Base-by-base conservation (phyloP, 2,329 filamentous ascomycete species). In the Phialocephala subalpina region DNA sequence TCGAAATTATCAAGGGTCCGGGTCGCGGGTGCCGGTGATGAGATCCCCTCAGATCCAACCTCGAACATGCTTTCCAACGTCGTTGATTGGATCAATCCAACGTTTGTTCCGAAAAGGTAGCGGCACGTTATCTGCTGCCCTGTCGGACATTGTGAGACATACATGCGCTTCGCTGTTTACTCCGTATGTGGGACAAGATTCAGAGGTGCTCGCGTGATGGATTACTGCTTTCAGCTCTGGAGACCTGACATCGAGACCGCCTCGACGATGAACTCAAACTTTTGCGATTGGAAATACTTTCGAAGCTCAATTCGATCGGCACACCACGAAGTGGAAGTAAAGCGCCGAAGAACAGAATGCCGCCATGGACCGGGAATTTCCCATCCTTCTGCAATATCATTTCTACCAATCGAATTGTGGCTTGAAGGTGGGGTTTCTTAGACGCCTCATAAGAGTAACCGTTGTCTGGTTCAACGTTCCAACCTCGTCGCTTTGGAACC, bases 171-270 rank as follows among this genome's bases (percentile, higher is more conserved):
- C 20, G 45, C 9, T 25, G 16, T 11, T 53, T 52, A 11, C 25
- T 52, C 20, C 20, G 20, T 8, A 7, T 6, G n/a, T 47, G 42
- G 42, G 3, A 20, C 42, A 22, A 8, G 42, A 47, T 18, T 6
- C 16, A 6, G 25, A 16, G 49, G 18, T 53, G 49, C 49, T 53
- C 49, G 49, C 27, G 22, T 53, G 49, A 53, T 11, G 29, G 22
- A 29, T 29, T 53, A 33, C 49, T 53, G 49, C 49, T 53, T 53
- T 53, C 49, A 49, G n/a, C 45, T 49, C 11, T 22, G 45, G 11
- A 25, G 29, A 33, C 4, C 4, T 33, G 29, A 33, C 29, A 33
- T 33, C 29, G 29, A 33, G 29, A 33, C 29, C 29, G 29, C 29
- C 29, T 33, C 29, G 29, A 33, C 9, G 29, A 33, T 9, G 29